These are phyloP conservation scores for Gloeopeniophorella convolvens DNA, from an alignment of 768 basidiomycete genomes.

Conservation along the genomic window DNA sequence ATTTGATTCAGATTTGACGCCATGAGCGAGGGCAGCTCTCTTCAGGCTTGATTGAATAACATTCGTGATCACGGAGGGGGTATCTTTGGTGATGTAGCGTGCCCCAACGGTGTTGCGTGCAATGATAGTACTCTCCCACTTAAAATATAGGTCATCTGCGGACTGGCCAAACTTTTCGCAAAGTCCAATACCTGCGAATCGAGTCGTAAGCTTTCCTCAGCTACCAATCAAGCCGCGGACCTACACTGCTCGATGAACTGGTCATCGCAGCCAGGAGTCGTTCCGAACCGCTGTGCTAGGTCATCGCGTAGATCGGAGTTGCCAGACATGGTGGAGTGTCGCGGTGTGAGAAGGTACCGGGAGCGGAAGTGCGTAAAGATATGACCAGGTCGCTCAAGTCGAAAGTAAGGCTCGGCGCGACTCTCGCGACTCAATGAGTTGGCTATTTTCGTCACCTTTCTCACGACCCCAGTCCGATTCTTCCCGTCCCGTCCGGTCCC, in stretches of 20 bases:
- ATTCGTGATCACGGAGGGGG: constrained; percentile 4
- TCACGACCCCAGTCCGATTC: too few species aligned
- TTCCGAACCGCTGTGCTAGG: too few species aligned
- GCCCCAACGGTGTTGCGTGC: background rate
- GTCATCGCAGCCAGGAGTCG: constrained; percentile 10
- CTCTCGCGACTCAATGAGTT: too few species aligned
- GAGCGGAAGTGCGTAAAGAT: too few species aligned
- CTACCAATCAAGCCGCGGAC: background rate
- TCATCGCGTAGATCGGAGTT: too few species aligned
- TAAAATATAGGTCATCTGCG: constrained; percentile 52
- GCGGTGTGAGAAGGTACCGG: too few species aligned
- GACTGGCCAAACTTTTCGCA: constrained; percentile 56
- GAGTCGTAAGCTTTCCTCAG: background rate
- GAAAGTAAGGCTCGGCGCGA: too few species aligned
- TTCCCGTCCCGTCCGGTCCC: too few species aligned
- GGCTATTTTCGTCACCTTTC: too few species aligned
- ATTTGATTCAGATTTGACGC: background rate
- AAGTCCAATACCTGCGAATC: constrained; percentile 49
- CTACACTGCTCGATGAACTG: constrained; percentile 16
- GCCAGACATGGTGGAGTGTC: too few species aligned
- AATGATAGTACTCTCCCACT: constrained; percentile 50
- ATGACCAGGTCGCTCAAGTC: too few species aligned
- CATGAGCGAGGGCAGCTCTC: background rate
- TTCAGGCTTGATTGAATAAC: constrained; percentile 9
- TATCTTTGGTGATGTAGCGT: constrained; percentile 19